These are phyloP conservation scores for Leishmania martiniquensis DNA, from an alignment of 208 protist species.

Conservation along the genomic window DNA sequence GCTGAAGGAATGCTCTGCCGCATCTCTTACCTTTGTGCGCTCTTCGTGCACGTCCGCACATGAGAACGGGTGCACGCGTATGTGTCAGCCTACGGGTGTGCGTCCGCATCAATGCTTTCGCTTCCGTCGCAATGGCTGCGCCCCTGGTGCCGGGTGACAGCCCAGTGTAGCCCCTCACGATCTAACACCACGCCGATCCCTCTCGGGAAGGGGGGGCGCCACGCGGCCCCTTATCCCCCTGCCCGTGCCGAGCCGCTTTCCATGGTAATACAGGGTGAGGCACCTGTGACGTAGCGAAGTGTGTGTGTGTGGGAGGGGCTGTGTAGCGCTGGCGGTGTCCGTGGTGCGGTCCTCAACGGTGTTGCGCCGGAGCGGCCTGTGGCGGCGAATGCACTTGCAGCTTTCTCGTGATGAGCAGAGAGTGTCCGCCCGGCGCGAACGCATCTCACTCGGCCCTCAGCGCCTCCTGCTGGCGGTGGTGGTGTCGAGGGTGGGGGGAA, in stretches of 20 bases:
- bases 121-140: no score
- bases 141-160: no score
- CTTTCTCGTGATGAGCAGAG: neutral
- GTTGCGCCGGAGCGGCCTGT: neutral
- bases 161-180: neutral
- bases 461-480: neutral
- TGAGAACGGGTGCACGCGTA: no score
- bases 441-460: neutral
- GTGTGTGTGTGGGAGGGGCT: no score
- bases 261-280: neutral
- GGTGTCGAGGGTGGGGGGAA: no score
- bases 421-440: neutral
- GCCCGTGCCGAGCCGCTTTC: neutral
- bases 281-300: neutral
- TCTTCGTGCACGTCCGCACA: no score
- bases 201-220: neutral
- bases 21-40: no score
- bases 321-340: neutral
- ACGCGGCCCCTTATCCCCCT: neutral
- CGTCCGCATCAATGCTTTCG: no score
- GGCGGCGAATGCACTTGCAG: neutral
- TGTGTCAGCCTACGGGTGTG: no score
- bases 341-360: neutral
- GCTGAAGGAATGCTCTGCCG: no score
- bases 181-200: neutral